phyloP scores from a whole-genome alignment of 148 eudicot genomes.

The Chenopodium quinoa region DNA sequence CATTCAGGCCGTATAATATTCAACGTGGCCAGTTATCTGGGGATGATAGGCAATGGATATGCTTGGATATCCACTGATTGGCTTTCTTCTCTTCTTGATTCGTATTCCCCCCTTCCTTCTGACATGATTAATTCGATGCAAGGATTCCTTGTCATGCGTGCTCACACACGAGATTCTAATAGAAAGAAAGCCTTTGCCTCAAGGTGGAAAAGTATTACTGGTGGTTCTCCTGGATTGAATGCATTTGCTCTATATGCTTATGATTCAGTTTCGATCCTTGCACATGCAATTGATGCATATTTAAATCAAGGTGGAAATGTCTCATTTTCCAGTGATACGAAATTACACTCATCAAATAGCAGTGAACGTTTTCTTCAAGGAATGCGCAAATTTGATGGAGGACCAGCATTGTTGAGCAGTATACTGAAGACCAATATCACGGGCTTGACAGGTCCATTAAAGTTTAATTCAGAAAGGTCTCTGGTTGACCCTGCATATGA shows the following conservation, averaged over 20 bases:
- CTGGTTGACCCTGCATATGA: constrained; percentile 73
- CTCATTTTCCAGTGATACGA: constrained; percentile 70
- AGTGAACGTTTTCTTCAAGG: constrained; percentile 57
- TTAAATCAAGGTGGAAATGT: constrained; percentile 66
- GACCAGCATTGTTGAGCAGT: constrained; percentile 52
- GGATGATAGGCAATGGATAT: constrained; percentile 83
- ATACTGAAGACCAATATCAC: constrained; percentile 58
- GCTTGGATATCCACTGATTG: constrained; percentile 95
- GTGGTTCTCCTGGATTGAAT: constrained; percentile 66
- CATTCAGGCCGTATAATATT: constrained; percentile 58
- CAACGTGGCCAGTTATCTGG: constrained; percentile 65
- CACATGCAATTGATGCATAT: constrained; percentile 80
- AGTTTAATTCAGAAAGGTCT: constrained; percentile 58
- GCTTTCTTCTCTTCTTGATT: constrained; percentile 75
- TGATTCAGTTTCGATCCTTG: constrained; percentile 81
- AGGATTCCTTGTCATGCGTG: constrained; percentile 76
- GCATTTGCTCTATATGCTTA: constrained; percentile 85
- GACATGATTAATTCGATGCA: constrained; percentile 54
- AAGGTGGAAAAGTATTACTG: constrained; percentile 56
- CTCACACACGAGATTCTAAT: constrained; percentile 60
- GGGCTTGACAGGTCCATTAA: constrained; percentile 77
- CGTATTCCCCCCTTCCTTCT: constrained; percentile 47
- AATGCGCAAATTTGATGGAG: constrained; percentile 69
- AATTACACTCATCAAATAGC: constrained; percentile 24
- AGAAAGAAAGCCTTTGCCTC: constrained; percentile 47